Base-by-base conservation (phyloP, 2,329 filamentous ascomycete genomes). In the Magnaporthiopsis rhizophila region DNA sequence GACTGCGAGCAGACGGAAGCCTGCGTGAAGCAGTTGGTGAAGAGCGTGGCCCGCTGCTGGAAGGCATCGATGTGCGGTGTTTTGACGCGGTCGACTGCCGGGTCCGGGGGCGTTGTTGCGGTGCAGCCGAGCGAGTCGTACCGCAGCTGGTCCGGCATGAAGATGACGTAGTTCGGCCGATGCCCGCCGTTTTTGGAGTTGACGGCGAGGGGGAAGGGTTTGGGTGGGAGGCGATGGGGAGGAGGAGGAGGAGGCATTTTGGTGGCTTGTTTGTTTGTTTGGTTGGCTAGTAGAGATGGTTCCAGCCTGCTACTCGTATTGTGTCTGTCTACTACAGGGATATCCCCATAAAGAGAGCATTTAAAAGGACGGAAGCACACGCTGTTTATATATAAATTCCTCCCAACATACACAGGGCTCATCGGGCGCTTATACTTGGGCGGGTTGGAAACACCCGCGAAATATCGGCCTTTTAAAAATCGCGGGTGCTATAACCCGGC, bases 131-230 rank as follows among this genome's bases (percentile, higher is more conserved):
- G 69, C 1, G 78, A 74, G 67, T 81, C 79, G 59, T 77, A 79
- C 12, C 79, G 75, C 3, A 81, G 71, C 69, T 81, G 79, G 61
- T 81, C 79, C 3, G 78, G 79, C 79, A 81, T 80, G 66, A 80
- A 81, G 9, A 80, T 76, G 62, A 78, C 68, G 32, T 75, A 73
- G 64, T 79, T 79, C 18, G 75, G 73, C 21, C 66, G 65, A 21
- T 68, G 24, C 3, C 69, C 70, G 34, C 71, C 72, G 15, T 60
- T 60, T 13, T 18, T n/a, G 6, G 59, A 60, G 18, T 60, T 21
- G 67, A 73, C 72, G 12, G 67, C 66, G 2, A 72, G 58, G 0
- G 70, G 70, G 13, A 71, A 58, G 8, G 71, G 69, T 63, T 71
- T 72, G 0, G 69, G 65, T 0, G 67, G 67, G 1, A 69, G 60